These are phyloP conservation scores for Theileria orientalis DNA, from an alignment of 169 alveolate genomes.

Conservation along the genomic window DNA sequence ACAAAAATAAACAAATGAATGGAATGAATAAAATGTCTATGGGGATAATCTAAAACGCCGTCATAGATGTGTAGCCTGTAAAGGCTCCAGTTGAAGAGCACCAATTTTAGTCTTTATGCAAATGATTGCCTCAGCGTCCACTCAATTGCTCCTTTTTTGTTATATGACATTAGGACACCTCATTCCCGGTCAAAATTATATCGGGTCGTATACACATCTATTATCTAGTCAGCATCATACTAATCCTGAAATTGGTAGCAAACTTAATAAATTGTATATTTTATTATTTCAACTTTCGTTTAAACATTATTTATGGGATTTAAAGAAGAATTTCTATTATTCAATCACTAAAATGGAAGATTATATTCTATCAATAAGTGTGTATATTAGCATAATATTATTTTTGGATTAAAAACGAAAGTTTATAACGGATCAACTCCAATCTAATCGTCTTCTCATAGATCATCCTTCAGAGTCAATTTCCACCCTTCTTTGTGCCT, in stretches of 20 bases:
- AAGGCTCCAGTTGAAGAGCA: not conserved
- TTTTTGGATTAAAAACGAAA: not conserved
- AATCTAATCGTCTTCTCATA: not conserved
- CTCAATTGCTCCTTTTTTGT: not conserved
- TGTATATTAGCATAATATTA: not conserved
- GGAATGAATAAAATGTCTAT: not conserved
- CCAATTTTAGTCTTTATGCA: not conserved
- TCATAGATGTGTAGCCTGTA: not conserved
- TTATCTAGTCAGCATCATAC: too few species aligned
- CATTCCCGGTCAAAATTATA: too few species aligned
- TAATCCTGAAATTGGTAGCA: too few species aligned
- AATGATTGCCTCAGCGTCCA: not conserved
- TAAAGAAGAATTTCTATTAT: too few species aligned
- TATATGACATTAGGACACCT: not conserved
- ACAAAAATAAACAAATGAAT: not conserved
- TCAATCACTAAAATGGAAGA: not conserved
- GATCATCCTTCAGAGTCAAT: not conserved
- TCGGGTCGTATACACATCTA: too few species aligned
- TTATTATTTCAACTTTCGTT: not conserved
- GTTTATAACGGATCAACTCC: not conserved
- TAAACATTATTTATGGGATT: not conserved
- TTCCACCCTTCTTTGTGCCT: conserved; percentile 6
- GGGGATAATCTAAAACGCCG: not conserved
- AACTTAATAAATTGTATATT: too few species aligned
- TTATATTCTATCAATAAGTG: not conserved